A percentile compares a stretch with the other conserved stretches of the same genome.
Evolutionary conservation across 305 asterid species (phyloP).

Genomic region (Ilex paraguariensis): DNA sequence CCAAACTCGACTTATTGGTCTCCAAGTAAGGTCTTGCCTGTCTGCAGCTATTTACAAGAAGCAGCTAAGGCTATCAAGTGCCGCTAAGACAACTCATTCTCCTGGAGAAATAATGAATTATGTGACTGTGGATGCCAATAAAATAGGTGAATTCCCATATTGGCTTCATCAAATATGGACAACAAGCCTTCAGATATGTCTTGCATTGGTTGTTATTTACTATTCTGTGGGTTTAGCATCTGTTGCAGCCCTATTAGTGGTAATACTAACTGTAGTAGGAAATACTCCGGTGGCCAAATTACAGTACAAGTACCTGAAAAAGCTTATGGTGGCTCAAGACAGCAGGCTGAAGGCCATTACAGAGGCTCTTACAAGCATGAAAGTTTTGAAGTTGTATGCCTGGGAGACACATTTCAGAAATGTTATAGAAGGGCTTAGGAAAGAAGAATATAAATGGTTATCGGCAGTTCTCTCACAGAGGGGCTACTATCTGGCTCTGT

Average conservation of each 20-base stretch:
- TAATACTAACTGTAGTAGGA: conserved; percentile 17
- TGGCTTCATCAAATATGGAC: conserved; percentile 39
- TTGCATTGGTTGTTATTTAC: conserved; percentile 19
- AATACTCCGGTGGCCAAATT: conserved; percentile 20
- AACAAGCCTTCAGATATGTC: conserved; percentile 21
- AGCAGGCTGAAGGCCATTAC: conserved; percentile 18
- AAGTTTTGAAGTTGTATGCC: conserved; percentile 21
- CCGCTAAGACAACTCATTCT: conserved; percentile 23
- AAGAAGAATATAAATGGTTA: conserved; percentile 15
- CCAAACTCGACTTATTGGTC: conserved; percentile 21
- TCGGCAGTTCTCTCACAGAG: conserved; percentile 11
- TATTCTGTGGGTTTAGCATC: conserved; percentile 30
- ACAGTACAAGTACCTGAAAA: conserved; percentile 12
- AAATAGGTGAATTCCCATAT: conserved; percentile 29
- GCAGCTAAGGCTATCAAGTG: conserved; percentile 23
- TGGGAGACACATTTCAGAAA: conserved; percentile 26
- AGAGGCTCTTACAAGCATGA: conserved; percentile 16
- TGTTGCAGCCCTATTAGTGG: conserved; percentile 14
- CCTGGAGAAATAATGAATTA: conserved; percentile 34
- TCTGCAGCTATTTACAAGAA: conserved; percentile 28
- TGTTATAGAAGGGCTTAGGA: conserved; percentile 11
- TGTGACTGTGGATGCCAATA: conserved; percentile 26
- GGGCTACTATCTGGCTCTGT: conserved; percentile 11
- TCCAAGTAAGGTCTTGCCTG: conserved; percentile 22
- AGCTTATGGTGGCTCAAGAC: conserved; percentile 23